Evolutionary conservation across 805 yeast genomes (phyloP), one percentile per base, ranked within the genome.

Genomic region (Kuraishia piskuri): DNA sequence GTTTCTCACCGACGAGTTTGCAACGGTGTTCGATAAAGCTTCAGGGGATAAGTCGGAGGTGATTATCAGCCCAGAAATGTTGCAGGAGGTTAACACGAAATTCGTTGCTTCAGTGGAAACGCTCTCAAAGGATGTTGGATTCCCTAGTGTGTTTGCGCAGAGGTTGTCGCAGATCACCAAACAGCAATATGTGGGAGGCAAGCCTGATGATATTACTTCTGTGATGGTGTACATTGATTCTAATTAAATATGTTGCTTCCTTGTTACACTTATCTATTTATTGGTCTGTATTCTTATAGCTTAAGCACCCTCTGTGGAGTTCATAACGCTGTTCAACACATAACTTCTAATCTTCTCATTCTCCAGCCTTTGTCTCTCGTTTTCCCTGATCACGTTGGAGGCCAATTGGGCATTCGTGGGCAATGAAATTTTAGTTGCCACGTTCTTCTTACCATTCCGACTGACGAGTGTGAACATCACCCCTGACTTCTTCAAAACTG

Each of bases 161-260:
- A 88, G 85, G 62, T 73, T 87, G 53, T 75, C 84, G 10, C 74
- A 80, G 58, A 65, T 85, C 51, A 80, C 89, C 1, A 86, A 86
- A 2, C 86, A 83, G 62, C 72, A 75, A 47, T 87, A 88, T 63
- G 74, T 82, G 55, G 98, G 99, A 36, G 99, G 99, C 14, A 92
- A 92, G 70, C 95, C 90, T 49, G 99, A 92, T 69, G 99, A 92
- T 68, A 86, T 94, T 44, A 90, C 98, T 1, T 80, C 86, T 19
- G 86, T 91, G 1, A 76, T 88, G 62, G 83, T 90, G 48, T 78
- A 80, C 62, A 90, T 88, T 31, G 72, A 62, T 48, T 67, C 40
- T 31, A 31, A 4, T 31, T 31, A n/a, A 31, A 9, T 31, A 9
- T 31, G 37, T 31, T 31, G 37, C 23, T 44, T 44, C n/a, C 47